These are phyloP conservation scores for Hypoxylon trugodes DNA, from an alignment of 495 filamentous ascomycete genomes.

Conservation along the genomic window DNA sequence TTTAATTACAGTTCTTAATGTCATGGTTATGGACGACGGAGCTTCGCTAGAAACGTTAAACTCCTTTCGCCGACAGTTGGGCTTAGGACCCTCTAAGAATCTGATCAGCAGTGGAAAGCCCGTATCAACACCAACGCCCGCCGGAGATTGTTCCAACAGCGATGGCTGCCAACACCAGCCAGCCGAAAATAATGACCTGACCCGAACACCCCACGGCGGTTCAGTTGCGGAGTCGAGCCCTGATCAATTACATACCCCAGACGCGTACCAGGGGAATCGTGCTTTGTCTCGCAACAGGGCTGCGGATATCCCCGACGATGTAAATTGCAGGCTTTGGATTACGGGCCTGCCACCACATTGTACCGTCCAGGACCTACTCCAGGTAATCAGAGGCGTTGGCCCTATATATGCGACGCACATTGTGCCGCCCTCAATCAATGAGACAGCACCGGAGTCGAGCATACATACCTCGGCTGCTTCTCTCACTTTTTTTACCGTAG, in stretches of 20 bases:
- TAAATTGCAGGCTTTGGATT: conserved; percentile 50
- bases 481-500: conserved; percentile 46
- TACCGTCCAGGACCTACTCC: conserved; percentile 32
- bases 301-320: conserved; percentile 36
- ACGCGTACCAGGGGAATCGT: conserved; percentile 1
- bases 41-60: neutral
- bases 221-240: no score
- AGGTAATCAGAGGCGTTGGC: conserved; percentile 40
- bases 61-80: neutral
- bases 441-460: neutral
- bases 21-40: neutral
- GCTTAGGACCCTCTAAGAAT: conserved; percentile 5
- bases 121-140: neutral
- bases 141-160: neutral
- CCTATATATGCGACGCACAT: conserved; percentile 45
- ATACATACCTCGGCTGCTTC: conserved; percentile 43
- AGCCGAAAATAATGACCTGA: no score
- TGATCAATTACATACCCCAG: no score
- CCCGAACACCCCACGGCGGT: no score
- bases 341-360: conserved; percentile 39
- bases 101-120: neutral
- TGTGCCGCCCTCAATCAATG: conserved; percentile 19
- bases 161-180: no score
- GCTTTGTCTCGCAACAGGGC: neutral
- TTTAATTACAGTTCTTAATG: neutral